Conservation (phyloP, 176 grass and related monocot species). For the Triticum turgidum region DNA sequence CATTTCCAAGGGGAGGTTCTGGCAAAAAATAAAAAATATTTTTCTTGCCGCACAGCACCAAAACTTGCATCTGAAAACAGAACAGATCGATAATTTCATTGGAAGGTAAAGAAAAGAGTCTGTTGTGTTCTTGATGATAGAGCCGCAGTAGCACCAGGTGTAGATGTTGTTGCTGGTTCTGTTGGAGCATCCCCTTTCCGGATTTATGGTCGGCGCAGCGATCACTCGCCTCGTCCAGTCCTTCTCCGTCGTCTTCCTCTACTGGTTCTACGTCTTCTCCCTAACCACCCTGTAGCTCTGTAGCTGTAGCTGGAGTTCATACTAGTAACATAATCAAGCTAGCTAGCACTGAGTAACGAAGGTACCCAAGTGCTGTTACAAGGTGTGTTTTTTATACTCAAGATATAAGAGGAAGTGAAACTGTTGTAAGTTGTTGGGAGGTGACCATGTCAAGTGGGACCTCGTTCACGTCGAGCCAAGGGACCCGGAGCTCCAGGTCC, state of each 20-base stretch:
- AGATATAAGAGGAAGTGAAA: conserved; percentile 7
- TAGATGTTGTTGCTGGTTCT: conserved; percentile 76
- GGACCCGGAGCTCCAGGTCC: not conserved
- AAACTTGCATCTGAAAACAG: not conserved
- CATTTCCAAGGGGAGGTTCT: conserved; percentile 28
- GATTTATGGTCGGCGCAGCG: conserved; percentile 74
- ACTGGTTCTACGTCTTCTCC: conserved; percentile 99
- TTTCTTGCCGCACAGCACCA: not conserved
- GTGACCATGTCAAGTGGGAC: conserved; percentile 65
- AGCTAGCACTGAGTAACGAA: not conserved
- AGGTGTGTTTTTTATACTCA: conserved; percentile 18
- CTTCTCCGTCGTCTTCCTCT: conserved; percentile 97
- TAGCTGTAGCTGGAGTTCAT: not conserved
- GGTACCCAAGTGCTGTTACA: conserved; percentile 2
- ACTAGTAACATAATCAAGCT: conserved; percentile 18
- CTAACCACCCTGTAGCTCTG: conserved; percentile 20
- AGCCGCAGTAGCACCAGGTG: not conserved
- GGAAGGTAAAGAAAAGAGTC: not conserved
- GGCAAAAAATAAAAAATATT: conserved; percentile 28
- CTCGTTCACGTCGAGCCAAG: conserved; percentile 26
- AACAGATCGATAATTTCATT: not conserved
- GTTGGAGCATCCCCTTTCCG: conserved; percentile 54
- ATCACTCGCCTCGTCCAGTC: conserved; percentile 88
- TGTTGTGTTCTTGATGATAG: conserved; percentile 48
- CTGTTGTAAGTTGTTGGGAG: not conserved